phyloP scores from a whole-genome alignment of 371 early-diverging fungal species.

The Haplosporangium sp. region DNA sequence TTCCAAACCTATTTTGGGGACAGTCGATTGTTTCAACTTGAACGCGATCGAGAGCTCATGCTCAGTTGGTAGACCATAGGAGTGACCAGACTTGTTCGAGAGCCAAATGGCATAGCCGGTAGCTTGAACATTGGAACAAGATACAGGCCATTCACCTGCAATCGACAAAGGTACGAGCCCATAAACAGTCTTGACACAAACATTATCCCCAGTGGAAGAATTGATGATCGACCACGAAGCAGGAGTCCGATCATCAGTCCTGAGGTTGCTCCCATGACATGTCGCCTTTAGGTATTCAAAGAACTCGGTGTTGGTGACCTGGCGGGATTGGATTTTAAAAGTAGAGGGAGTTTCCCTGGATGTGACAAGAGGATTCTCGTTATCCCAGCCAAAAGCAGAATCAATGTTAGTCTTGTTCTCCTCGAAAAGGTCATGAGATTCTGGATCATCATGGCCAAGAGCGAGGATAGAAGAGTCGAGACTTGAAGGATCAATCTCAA shows the following conservation, averaged over 20 bases:
- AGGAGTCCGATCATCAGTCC: slow-evolving; percentile 36
- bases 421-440: slow-evolving; percentile 56
- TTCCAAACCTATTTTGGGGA: slow-evolving; percentile 53
- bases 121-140: slow-evolving; percentile 78
- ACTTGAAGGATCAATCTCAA: slow-evolving; percentile 28
- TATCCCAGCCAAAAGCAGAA: slow-evolving; percentile 88
- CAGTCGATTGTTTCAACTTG: slow-evolving; percentile 42
- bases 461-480: slow-evolving; percentile 52
- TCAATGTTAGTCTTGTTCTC: slow-evolving; percentile 23
- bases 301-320: slow-evolving; percentile 87
- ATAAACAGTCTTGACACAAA: slow-evolving; percentile 74
- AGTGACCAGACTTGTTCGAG: slow-evolving; percentile 70
- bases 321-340: slow-evolving; percentile 80
- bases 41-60: slow-evolving; percentile 37
- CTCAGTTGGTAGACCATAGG: slow-evolving; percentile 28
- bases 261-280: not conserved
- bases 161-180: slow-evolving; percentile 66
- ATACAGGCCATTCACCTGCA: slow-evolving; percentile 81
- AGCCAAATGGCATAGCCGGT: slow-evolving; percentile 69
- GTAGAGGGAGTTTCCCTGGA: slow-evolving; percentile 47
- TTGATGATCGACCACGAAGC: slow-evolving; percentile 65
- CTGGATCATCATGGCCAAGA: slow-evolving; percentile 73
- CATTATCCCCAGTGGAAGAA: slow-evolving; percentile 6
- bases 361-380: slow-evolving; percentile 74
- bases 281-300: slow-evolving; percentile 62